Evolutionary conservation across 164 flowering plant genomes (phyloP).

Genomic region (Santalum album): DNA sequence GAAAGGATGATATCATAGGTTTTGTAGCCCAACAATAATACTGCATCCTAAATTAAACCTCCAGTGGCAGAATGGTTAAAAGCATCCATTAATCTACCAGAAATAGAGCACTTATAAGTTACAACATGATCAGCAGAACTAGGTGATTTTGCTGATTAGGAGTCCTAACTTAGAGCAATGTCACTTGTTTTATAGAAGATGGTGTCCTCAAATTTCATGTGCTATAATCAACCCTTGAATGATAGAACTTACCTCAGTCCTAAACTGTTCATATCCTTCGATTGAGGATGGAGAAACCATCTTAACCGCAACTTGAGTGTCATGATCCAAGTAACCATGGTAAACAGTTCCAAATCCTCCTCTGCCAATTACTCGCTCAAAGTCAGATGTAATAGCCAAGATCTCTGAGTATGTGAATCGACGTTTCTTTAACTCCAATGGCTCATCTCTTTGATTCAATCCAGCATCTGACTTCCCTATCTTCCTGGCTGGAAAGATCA

Average conservation of each 20-base stretch:
- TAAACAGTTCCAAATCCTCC: constrained; percentile 50
- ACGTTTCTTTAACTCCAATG: constrained; percentile 12
- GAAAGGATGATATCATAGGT: no score
- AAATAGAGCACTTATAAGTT: no score
- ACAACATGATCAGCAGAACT: no score
- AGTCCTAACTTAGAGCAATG: no score
- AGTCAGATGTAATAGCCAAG: constrained; percentile 28
- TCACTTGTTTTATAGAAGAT: no score
- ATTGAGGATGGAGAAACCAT: constrained; percentile 21
- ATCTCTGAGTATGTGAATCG: constrained; percentile 28
- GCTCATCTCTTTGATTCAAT: constrained; percentile 4
- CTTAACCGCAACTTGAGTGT: constrained; percentile 25
- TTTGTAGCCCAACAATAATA: no score
- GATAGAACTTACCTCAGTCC: constrained; percentile 15
- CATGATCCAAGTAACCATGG: constrained; percentile 27
- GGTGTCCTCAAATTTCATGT: no score
- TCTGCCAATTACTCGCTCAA: constrained; percentile 28
- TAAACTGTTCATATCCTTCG: constrained; percentile 23
- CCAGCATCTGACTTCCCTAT: neutral
- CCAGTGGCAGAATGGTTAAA: no score
- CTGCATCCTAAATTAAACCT: no score
- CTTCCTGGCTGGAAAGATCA: neutral
- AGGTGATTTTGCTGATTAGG: no score
- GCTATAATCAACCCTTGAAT: neutral
- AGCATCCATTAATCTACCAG: no score